Percentiles rank a stretch among this genome's conserved stretches.
phyloP scores from a whole-genome alignment of 768 basidiomycete species.

The Boletus coccyginus region DNA sequence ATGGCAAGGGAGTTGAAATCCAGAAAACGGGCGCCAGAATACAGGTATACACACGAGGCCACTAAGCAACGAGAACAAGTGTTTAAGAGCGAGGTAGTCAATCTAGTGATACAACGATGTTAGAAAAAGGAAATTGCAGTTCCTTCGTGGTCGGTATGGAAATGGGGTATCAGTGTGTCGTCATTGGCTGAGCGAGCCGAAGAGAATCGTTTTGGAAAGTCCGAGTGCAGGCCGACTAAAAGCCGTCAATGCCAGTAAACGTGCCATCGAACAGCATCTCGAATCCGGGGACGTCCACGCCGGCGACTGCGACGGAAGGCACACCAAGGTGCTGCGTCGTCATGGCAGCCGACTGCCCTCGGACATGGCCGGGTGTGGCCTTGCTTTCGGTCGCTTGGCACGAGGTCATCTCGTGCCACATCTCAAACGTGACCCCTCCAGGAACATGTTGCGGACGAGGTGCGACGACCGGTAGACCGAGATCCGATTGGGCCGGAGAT shows the following conservation, averaged over 20 bases:
- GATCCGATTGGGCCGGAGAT: constrained; percentile 36
- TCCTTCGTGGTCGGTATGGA: not conserved
- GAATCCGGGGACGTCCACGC: constrained; percentile 9
- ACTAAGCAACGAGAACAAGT: not conserved
- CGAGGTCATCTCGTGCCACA: constrained; percentile 16
- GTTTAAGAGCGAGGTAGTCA: not conserved
- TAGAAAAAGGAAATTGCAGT: not conserved
- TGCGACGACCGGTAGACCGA: constrained; percentile 26
- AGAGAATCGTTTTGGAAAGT: not conserved
- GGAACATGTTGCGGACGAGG: constrained; percentile 25
- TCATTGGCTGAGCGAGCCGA: not conserved
- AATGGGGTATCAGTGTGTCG: not conserved
- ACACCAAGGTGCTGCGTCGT: constrained; percentile 1
- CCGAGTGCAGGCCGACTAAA: not conserved
- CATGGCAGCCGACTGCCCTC: not conserved
- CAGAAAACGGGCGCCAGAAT: too few relatives aligned
- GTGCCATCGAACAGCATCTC: constrained; percentile 16
- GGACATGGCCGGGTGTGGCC: too few relatives aligned
- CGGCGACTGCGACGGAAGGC: constrained; percentile 1
- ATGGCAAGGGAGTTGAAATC: too few relatives aligned
- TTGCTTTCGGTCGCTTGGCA: constrained; percentile 5
- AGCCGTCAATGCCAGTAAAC: constrained; percentile 11
- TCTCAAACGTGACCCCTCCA: constrained; percentile 8
- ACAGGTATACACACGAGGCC: not conserved
- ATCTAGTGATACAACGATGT: constrained; percentile 6